Conservation (phyloP, 768 basidiomycete genomes). For the Leccinum boreale region DNA sequence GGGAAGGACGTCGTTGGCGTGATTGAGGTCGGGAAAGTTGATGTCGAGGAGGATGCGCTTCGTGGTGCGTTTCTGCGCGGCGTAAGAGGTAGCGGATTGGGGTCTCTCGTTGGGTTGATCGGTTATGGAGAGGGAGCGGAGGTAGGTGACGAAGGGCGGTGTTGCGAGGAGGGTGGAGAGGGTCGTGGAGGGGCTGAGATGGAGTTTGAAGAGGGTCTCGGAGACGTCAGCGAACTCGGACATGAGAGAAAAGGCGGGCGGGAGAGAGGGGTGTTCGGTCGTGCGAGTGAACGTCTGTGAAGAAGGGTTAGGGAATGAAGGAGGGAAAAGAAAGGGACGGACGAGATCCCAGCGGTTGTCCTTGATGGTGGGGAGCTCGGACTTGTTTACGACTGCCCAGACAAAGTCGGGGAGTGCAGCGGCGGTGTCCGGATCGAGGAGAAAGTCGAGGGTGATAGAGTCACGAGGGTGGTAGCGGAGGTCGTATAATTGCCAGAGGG, state of each 20-base stretch:
- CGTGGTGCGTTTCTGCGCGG: slow-evolving; percentile 41
- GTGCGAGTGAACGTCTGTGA: slow-evolving; percentile 79
- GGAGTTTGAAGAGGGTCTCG: slow-evolving; percentile 65
- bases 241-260: slow-evolving; percentile 67
- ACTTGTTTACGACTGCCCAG: slow-evolving; percentile 81
- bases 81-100: slow-evolving; percentile 41
- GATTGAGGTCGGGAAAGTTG: slow-evolving; percentile 46
- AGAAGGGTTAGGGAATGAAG: not conserved
- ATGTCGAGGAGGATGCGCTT: slow-evolving; percentile 78
- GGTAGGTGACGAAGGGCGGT: slow-evolving; percentile 65
- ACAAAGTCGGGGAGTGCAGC: slow-evolving; percentile 63
- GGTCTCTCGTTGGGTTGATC: slow-evolving; percentile 84
- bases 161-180: slow-evolving; percentile 60
- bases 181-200: slow-evolving; percentile 37
- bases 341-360: slow-evolving; percentile 85
- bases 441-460: slow-evolving; percentile 76
- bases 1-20: slow-evolving; percentile 45
- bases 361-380: slow-evolving; percentile 67
- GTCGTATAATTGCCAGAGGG: slow-evolving; percentile 64
- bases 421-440: slow-evolving; percentile 43
- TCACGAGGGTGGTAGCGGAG: slow-evolving; percentile 70
- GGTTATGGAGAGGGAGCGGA: slow-evolving; percentile 86
- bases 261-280: slow-evolving; percentile 59
- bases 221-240: slow-evolving; percentile 88
- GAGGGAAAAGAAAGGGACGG: slow-evolving; percentile 27